Conservation (phyloP, 139 green algal genomes). For the Marvania coccoides region DNA sequence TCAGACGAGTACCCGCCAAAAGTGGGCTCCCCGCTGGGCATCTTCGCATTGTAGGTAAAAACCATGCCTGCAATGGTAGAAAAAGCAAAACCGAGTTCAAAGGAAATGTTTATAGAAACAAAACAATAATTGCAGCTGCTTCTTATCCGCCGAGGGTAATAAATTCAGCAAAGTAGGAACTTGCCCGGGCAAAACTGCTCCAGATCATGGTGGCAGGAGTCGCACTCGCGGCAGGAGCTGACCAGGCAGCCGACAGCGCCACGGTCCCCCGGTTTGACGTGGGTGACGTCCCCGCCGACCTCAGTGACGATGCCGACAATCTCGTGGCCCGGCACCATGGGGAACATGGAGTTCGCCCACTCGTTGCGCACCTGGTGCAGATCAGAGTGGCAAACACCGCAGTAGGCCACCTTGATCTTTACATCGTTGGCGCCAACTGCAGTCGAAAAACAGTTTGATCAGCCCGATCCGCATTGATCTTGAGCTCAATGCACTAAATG, state of each 20-base stretch:
- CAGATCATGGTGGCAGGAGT: conserved; percentile 13
- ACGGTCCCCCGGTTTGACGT: conserved; percentile 68
- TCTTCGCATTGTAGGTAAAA: conserved; percentile 63
- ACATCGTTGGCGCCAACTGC: conserved; percentile 41
- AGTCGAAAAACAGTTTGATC: neutral
- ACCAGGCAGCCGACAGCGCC: conserved; percentile 75
- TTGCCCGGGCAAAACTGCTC: conserved; percentile 52
- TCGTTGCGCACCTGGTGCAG: conserved; percentile 65
- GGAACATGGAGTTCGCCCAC: conserved; percentile 38
- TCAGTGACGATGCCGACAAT: conserved; percentile 77
- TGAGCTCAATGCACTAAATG: neutral
- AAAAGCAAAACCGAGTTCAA: too few relatives aligned
- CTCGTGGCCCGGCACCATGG: conserved; percentile 60
- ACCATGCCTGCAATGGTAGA: too few relatives aligned
- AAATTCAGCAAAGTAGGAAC: too few relatives aligned
- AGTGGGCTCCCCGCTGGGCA: conserved; percentile 40
- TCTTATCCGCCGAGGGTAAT: too few relatives aligned
- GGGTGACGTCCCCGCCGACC: conserved; percentile 51
- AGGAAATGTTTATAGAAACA: too few relatives aligned
- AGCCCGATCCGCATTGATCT: neutral
- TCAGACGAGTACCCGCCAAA: conserved; percentile 70
- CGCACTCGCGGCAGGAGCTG: conserved; percentile 50
- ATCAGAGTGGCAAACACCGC: conserved; percentile 77
- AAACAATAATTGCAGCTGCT: too few relatives aligned
- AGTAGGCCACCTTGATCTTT: conserved; percentile 47